Percentiles rank a stretch among this genome's conserved stretches.
phyloP scores from a whole-genome alignment of 2,329 filamentous ascomycete species.

The Ilyonectria destructans region DNA sequence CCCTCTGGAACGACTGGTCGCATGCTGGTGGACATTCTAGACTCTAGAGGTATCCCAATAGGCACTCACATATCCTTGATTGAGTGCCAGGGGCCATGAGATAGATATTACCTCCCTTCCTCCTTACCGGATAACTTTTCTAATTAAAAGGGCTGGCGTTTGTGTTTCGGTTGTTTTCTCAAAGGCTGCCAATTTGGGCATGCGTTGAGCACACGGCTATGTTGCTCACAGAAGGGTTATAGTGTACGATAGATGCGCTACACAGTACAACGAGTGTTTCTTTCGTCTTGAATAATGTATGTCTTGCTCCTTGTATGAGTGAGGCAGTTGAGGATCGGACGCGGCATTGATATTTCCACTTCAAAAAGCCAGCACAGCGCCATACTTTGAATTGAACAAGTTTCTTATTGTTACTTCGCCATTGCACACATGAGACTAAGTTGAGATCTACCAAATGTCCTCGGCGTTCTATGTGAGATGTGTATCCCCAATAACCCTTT shows the following conservation, averaged over 20 bases:
- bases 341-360: neutral
- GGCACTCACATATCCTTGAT: constrained; percentile 4
- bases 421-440: constrained; percentile 2
- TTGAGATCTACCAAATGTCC: neutral
- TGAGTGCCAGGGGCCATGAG: constrained; percentile 11
- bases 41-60: constrained; percentile 6
- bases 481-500: neutral
- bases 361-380: neutral
- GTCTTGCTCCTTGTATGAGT: neutral
- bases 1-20: neutral
- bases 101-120: constrained; percentile 22
- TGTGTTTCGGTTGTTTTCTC: constrained; percentile 27
- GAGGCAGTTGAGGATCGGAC: too few relatives aligned
- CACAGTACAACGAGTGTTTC: constrained; percentile 18
- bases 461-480: constrained; percentile 4
- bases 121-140: constrained; percentile 35
- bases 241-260: constrained; percentile 35
- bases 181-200: constrained; percentile 6
- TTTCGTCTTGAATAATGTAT: neutral
- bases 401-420: neutral
- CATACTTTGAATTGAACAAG: neutral
- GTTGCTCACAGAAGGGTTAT: constrained; percentile 26
- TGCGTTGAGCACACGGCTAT: constrained; percentile 17
- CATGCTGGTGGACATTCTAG: neutral
- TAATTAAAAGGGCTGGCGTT: constrained; percentile 45